Evolutionary conservation across 441 rosid genomes (phyloP).

Genomic region (Metrosideros polymorpha): DNA sequence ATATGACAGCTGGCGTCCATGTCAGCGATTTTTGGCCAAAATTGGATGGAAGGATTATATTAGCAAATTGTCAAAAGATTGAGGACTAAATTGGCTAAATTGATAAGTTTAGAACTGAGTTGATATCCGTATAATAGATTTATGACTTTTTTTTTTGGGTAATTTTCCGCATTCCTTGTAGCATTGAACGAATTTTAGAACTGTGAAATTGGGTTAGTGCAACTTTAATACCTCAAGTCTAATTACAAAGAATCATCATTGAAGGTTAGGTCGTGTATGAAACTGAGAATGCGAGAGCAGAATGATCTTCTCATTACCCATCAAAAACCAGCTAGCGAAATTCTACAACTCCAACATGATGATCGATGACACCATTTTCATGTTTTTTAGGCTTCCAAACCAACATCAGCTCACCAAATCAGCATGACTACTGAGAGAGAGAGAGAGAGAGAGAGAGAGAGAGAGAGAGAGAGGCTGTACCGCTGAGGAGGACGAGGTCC

Average conservation of each 20-base stretch:
- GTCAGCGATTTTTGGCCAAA: no score
- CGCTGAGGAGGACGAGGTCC: slow-evolving; percentile 15
- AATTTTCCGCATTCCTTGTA: neutral
- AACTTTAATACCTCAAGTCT: neutral
- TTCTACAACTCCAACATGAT: neutral
- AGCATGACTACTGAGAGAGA: neutral
- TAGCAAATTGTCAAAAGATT: neutral
- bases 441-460: slow-evolving; percentile 1
- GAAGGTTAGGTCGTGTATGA: neutral
- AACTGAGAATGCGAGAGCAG: neutral
- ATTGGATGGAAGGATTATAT: no score
- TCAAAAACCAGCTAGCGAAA: neutral
- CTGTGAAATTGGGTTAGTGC: neutral
- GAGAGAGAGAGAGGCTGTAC: neutral
- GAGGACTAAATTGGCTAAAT: neutral
- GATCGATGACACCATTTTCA: neutral
- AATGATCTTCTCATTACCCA: neutral
- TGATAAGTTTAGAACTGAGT: neutral
- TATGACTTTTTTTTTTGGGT: neutral
- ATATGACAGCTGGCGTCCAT: no score
- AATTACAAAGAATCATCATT: neutral
- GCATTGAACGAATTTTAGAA: neutral
- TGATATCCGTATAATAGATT: rapidly evolving
- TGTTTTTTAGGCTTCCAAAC: neutral
- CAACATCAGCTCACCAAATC: neutral